Conservation (phyloP, 2,329 filamentous ascomycete species). For the Akanthomyces uredinophilus region DNA sequence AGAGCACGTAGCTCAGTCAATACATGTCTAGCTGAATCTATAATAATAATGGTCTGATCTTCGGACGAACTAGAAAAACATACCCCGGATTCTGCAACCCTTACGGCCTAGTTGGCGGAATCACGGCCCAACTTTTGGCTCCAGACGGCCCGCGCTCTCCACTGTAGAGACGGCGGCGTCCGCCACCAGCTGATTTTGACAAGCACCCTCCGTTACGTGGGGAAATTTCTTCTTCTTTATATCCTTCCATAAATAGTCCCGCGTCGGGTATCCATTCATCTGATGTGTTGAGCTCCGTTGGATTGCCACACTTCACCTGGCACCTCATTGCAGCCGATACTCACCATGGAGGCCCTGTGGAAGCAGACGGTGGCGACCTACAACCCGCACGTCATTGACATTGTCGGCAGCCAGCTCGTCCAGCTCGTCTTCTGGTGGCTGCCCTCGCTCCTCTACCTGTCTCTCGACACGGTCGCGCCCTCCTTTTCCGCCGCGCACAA, state of each 20-base stretch:
- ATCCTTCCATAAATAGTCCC: not conserved
- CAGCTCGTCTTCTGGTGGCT: constrained; percentile 44
- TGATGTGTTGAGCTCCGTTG: not conserved
- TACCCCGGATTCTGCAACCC: not conserved
- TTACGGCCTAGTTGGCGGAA: not conserved
- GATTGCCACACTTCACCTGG: too few species aligned
- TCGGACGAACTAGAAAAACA: not conserved
- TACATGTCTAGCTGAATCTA: not conserved
- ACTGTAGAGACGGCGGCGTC: not conserved
- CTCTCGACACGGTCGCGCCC: constrained; percentile 40
- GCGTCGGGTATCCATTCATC: not conserved
- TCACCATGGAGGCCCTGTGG: constrained; percentile 18
- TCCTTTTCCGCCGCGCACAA: constrained; percentile 47
- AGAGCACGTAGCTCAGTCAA: not conserved
- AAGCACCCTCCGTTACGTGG: too few species aligned
- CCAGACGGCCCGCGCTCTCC: not conserved
- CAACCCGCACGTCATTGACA: constrained; percentile 32
- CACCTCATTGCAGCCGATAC: not conserved
- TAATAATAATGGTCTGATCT: not conserved
- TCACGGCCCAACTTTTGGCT: not conserved
- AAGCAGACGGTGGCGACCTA: constrained; percentile 21
- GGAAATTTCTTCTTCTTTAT: not conserved
- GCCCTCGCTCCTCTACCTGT: constrained; percentile 37
- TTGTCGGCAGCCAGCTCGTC: constrained; percentile 34
- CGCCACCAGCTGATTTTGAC: not conserved